These are phyloP conservation scores for Pinus albicaulis DNA, from an alignment of 75 land plant genomes.

Conservation along the genomic window DNA sequence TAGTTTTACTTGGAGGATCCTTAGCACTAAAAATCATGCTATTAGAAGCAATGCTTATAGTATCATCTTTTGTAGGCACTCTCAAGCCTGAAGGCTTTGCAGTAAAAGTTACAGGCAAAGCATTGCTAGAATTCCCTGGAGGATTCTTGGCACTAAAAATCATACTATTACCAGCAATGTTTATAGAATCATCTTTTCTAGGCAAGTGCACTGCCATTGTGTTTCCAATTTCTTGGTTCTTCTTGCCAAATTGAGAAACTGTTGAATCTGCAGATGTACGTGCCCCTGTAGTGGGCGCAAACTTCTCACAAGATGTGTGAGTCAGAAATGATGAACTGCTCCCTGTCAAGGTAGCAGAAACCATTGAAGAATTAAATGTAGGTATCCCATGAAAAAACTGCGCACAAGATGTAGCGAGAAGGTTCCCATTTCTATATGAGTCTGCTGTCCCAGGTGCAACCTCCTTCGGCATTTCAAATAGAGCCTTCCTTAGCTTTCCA, in stretches of 20 bases:
- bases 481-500: no score
- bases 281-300: background rate
- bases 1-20: slow-evolving; percentile 1
- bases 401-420: background rate
- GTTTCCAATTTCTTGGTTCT: background rate
- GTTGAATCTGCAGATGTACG: slow-evolving; percentile 3
- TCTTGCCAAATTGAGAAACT: background rate
- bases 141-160: slow-evolving; percentile 1
- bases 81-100: slow-evolving; percentile 63
- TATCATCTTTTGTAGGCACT: background rate
- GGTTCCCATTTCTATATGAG: background rate
- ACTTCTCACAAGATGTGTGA: background rate
- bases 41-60: background rate
- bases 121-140: background rate
- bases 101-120: background rate
- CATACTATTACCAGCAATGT: background rate
- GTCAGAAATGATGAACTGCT: background rate
- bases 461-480: background rate
- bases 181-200: background rate
- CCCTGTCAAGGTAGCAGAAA: background rate
- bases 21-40: slow-evolving; percentile 36
- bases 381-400: background rate
- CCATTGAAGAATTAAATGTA: background rate
- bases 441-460: background rate
- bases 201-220: background rate